These are phyloP conservation scores for Gyromitra esculenta DNA, from an alignment of 2,329 filamentous ascomycete species.

Conservation along the genomic window DNA sequence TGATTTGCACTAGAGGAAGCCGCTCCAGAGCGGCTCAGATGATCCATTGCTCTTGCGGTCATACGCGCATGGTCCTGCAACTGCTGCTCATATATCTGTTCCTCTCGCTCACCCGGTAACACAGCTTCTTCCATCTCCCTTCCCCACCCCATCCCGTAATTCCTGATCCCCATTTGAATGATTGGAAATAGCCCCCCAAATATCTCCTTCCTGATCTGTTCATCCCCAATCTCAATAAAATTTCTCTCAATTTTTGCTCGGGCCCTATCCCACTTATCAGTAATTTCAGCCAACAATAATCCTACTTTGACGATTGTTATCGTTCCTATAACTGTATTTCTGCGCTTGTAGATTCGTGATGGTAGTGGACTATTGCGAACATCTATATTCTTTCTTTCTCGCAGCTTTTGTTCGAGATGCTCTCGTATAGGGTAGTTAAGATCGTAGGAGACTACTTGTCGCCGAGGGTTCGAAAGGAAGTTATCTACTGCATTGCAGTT, in stretches of 20 bases:
- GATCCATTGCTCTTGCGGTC: background rate
- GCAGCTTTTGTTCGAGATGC: conserved; percentile 26
- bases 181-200: conserved; percentile 28
- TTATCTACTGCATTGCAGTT: conserved; percentile 18
- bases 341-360: conserved; percentile 3
- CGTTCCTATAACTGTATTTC: conserved; percentile 18
- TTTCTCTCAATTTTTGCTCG: conserved; percentile 13
- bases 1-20: background rate
- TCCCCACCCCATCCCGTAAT: conserved; percentile 37
- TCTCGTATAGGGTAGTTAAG: conserved; percentile 7
- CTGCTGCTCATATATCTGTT: conserved; percentile 11
- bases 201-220: conserved; percentile 15
- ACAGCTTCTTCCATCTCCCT: conserved; percentile 34
- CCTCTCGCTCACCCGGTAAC: conserved; percentile 18
- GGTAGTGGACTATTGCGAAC: conserved; percentile 21
- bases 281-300: conserved; percentile 13
- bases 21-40: background rate
- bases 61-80: conserved; percentile 11
- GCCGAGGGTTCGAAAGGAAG: conserved; percentile 28
- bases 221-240: conserved; percentile 31
- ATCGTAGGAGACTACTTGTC: conserved; percentile 22
- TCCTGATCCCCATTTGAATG: conserved; percentile 23
- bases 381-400: conserved; percentile 6
- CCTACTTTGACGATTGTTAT: conserved; percentile 39
- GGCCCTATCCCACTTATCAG: conserved; percentile 28